Conservation (phyloP, 2,329 filamentous ascomycete genomes). For the Colletotrichum liaoningense region DNA sequence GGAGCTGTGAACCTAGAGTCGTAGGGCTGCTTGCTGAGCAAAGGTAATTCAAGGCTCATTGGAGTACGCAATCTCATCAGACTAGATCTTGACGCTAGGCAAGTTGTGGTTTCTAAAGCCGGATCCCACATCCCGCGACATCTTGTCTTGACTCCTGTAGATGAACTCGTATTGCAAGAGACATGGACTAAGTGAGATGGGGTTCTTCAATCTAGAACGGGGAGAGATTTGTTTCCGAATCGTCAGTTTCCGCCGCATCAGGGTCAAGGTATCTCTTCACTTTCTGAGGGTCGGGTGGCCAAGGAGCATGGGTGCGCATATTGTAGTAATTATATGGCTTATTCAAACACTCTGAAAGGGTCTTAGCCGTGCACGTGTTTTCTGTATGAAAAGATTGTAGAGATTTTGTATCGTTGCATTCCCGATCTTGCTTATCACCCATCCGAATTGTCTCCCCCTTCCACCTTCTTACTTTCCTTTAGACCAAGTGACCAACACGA, state of each 20-base stretch:
- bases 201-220: neutral
- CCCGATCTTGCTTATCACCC: neutral
- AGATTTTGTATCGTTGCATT: neutral
- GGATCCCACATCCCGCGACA: neutral
- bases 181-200: neutral
- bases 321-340: neutral
- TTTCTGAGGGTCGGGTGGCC: neutral
- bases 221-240: neutral
- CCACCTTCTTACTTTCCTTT: neutral
- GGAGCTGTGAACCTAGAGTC: neutral
- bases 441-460: no score
- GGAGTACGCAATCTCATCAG: neutral
- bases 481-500: no score
- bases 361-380: neutral
- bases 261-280: neutral
- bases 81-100: neutral
- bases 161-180: neutral
- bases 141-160: neutral
- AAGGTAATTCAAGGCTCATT: neutral
- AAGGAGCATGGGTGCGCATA: neutral
- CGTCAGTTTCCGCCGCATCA: no score
- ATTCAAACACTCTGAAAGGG: neutral
- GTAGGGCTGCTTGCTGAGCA: constrained; percentile 5
- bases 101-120: neutral
- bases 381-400: neutral